phyloP scores from a whole-genome alignment of 2,329 filamentous ascomycete genomes.

The Neofusicoccum umdonicola region DNA sequence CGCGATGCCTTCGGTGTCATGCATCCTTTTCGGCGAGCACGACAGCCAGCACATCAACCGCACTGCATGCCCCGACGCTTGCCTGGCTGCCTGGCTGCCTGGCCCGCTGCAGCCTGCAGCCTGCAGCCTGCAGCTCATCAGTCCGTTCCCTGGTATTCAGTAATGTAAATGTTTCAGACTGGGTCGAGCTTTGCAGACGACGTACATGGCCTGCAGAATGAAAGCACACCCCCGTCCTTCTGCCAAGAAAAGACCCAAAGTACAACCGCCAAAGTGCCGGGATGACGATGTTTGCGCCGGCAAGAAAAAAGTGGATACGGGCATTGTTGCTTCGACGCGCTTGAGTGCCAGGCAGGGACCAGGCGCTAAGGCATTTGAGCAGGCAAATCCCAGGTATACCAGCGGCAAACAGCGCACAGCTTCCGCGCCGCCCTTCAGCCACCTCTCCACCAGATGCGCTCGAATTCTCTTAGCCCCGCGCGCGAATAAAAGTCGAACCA shows the following conservation, averaged over 20 bases:
- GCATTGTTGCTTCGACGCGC: neutral
- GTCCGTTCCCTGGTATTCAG: neutral
- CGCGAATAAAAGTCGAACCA: neutral
- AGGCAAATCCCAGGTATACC: conserved; percentile 5
- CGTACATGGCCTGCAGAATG: neutral
- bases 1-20: neutral
- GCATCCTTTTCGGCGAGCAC: neutral
- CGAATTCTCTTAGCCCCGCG: neutral
- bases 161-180: neutral
- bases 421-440: neutral
- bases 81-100: neutral
- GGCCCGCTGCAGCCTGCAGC: neutral
- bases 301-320: conserved; percentile 3
- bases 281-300: neutral
- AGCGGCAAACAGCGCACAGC: neutral
- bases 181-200: conserved; percentile 1
- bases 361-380: neutral
- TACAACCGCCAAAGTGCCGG: neutral
- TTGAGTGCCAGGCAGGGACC: conserved; percentile 2
- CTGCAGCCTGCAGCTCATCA: neutral
- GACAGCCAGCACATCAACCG: conserved; percentile 8
- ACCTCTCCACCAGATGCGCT: neutral
- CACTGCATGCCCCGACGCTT: neutral
- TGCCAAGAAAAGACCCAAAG: neutral
- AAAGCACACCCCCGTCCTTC: neutral